Evolutionary conservation across 1,284 basidiomycete species (phyloP).

Genomic region (Melampsora americana): DNA sequence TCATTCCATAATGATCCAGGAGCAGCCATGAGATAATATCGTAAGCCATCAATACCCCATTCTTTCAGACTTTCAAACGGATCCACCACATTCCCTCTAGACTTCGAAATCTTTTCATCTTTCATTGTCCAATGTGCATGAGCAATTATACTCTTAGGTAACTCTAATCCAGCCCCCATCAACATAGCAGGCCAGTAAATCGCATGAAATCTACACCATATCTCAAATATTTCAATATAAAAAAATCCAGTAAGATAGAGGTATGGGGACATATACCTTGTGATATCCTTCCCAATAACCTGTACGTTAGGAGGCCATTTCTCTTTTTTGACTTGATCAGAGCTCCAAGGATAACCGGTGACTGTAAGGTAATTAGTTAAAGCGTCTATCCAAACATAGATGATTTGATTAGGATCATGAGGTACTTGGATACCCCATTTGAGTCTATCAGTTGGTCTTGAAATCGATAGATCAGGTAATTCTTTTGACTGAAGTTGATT

Average conservation of each 20-base stretch:
- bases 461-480: constrained; percentile 51
- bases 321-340: not conserved
- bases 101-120: constrained; percentile 54
- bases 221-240: not conserved
- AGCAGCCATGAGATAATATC: constrained; percentile 53
- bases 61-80: constrained; percentile 51
- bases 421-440: constrained; percentile 54
- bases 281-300: constrained; percentile 54
- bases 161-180: constrained; percentile 51
- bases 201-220: constrained; percentile 50
- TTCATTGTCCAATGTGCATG: constrained; percentile 55
- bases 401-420: constrained; percentile 50
- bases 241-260: not conserved
- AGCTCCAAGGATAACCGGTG: constrained; percentile 50
- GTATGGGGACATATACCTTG: constrained; percentile 45
- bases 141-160: constrained; percentile 51
- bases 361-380: constrained; percentile 54
- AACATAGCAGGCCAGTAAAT: constrained; percentile 54
- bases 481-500: constrained; percentile 49
- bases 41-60: constrained; percentile 51
- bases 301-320: constrained; percentile 53
- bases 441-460: constrained; percentile 50
- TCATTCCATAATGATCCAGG: constrained; percentile 52
- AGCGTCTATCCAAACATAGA: constrained; percentile 55
- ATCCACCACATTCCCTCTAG: constrained; percentile 53